A percentile compares a stretch with the other conserved stretches of the same genome.
These are phyloP conservation scores for Aschersonia sp. DNA, from an alignment of 2,329 filamentous ascomycete species.

Conservation along the genomic window DNA sequence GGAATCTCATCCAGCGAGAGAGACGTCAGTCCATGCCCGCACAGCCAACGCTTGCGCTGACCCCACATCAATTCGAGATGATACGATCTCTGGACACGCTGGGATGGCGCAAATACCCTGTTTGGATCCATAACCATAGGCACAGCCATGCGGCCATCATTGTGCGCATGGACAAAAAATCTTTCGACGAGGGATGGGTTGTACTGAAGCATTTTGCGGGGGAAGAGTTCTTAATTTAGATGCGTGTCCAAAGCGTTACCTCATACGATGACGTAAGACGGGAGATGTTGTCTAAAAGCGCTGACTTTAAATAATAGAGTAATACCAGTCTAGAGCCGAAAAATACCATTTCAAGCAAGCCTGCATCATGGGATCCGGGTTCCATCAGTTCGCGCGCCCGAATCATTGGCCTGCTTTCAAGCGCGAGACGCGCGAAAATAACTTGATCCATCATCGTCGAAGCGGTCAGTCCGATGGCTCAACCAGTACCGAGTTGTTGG, in stretches of 20 bases:
- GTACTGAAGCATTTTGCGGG: conserved; percentile 73
- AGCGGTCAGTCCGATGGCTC: too few relatives aligned
- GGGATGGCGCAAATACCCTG: conserved; percentile 49
- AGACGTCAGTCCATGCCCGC: conserved; percentile 26
- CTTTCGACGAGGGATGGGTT: conserved; percentile 61
- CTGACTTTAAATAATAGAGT: too few relatives aligned
- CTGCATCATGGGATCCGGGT: too few relatives aligned
- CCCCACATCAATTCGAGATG: conserved; percentile 72
- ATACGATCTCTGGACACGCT: conserved; percentile 60
- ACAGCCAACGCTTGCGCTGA: conserved; percentile 62
- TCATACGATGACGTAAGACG: background rate
- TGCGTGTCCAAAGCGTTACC: background rate
- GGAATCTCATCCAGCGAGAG: conserved; percentile 25
- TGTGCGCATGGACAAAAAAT: conserved; percentile 51
- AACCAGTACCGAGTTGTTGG: too few relatives aligned
- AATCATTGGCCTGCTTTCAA: too few relatives aligned
- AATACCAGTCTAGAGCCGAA: too few relatives aligned
- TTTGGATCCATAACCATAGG: conserved; percentile 62
- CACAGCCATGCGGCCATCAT: conserved; percentile 89
- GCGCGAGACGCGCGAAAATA: too few relatives aligned
- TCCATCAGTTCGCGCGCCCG: too few relatives aligned
- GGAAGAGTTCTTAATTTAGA: conserved; percentile 45
- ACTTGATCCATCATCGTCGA: too few relatives aligned
- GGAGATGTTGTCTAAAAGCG: too few relatives aligned
- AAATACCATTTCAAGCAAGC: too few relatives aligned